Conservation (phyloP, 116 monocot species). For the Zostera marina region DNA sequence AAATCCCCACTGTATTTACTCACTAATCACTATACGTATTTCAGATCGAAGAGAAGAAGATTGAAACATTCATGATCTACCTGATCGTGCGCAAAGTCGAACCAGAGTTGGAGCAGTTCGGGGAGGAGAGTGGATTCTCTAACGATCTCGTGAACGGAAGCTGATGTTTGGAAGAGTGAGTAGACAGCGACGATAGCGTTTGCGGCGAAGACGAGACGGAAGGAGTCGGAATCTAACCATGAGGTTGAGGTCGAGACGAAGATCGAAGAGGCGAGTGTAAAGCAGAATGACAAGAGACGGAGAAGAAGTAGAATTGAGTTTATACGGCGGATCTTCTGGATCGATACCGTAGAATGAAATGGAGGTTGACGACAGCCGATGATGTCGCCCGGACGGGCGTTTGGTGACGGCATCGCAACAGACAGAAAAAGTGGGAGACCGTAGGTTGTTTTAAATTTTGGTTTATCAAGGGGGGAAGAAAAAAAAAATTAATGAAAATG, state of each 20-base stretch:
- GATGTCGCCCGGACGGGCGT: neutral
- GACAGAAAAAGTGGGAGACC: no score
- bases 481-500: no score
- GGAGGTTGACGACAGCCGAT: constrained; percentile 6
- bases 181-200: constrained; percentile 69
- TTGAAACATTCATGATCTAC: constrained; percentile 7
- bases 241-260: constrained; percentile 56
- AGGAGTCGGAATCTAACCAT: constrained; percentile 44
- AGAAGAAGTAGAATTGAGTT: constrained; percentile 58
- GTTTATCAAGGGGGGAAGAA: no score
- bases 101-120: constrained; percentile 80
- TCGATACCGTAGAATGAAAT: constrained; percentile 48
- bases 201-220: constrained; percentile 56
- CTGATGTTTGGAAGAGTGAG: constrained; percentile 50
- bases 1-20: no score
- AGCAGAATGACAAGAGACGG: constrained; percentile 79
- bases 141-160: constrained; percentile 58
- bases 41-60: neutral
- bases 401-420: neutral
- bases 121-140: constrained; percentile 58
- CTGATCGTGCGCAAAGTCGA: constrained; percentile 97
- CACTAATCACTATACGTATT: no score
- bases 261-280: constrained; percentile 53
- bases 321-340: constrained; percentile 50
- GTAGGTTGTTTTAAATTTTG: no score